These are phyloP conservation scores for Pichia sporocuriosa DNA, from an alignment of 805 yeast species.

Conservation along the genomic window DNA sequence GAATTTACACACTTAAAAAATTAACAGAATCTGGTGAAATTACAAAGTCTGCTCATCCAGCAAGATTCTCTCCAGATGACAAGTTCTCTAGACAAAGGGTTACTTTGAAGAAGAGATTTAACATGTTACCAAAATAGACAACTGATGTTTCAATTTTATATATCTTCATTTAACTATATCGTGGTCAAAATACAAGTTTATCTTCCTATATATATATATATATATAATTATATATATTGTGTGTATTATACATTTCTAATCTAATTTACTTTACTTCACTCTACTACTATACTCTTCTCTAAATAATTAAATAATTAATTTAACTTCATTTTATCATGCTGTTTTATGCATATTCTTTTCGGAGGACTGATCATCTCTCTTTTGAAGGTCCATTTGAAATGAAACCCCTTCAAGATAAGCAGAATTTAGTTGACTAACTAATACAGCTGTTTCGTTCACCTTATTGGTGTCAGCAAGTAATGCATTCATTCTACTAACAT, in stretches of 20 bases:
- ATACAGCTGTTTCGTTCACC: slow-evolving; percentile 61
- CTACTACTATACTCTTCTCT: too few relatives aligned
- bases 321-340: background rate
- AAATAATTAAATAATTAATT: background rate
- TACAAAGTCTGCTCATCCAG: slow-evolving; percentile 99
- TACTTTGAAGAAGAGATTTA: slow-evolving; percentile 90
- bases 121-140: slow-evolving; percentile 63
- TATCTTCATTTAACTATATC: background rate
- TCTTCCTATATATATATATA: background rate
- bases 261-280: too few relatives aligned
- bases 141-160: background rate
- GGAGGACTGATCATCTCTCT: too few relatives aligned
- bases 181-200: background rate
- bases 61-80: slow-evolving; percentile 99
- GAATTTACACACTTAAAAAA: slow-evolving; percentile 88
- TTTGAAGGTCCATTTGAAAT: slow-evolving; percentile 8
- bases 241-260: background rate
- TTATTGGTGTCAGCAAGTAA: slow-evolving; percentile 55
- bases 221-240: background rate
- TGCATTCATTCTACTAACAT: slow-evolving; percentile 57
- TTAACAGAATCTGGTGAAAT: slow-evolving; percentile 79
- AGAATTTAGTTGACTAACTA: slow-evolving; percentile 50
- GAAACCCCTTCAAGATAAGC: slow-evolving; percentile 7
- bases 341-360: too few relatives aligned
- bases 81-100: slow-evolving; percentile 99